Evolutionary conservation across 202 grass and related monocot species (phyloP).

Genomic region (Hordeum pubiflorum): DNA sequence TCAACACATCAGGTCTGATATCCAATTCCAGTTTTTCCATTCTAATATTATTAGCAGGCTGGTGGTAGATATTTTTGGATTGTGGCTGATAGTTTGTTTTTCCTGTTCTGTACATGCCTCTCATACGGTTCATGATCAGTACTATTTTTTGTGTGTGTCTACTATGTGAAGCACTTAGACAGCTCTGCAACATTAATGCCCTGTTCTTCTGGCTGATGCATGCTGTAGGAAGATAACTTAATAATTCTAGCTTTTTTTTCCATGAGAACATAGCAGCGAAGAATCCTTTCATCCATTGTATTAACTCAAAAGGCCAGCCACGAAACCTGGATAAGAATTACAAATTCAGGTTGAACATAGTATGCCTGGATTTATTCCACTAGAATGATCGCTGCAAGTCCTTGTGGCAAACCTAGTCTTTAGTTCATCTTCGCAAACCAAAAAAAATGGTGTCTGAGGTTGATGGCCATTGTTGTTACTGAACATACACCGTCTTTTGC

Average conservation of each 20-base stretch:
- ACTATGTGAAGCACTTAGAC: not conserved
- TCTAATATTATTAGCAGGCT: not conserved
- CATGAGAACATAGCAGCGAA: not conserved
- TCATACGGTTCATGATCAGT: not conserved
- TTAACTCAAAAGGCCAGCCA: not conserved
- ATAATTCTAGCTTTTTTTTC: not conserved
- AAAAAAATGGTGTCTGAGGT: not conserved
- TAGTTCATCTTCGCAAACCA: not conserved
- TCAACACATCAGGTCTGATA: slow-evolving; percentile 75
- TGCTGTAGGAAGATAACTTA: not conserved
- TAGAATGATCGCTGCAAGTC: not conserved
- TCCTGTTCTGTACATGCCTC: not conserved
- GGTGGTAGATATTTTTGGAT: not conserved
- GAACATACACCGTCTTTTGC: not conserved
- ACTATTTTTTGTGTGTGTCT: not conserved
- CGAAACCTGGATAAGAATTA: not conserved
- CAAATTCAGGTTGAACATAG: not conserved
- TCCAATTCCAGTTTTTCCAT: not conserved
- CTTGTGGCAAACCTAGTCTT: not conserved
- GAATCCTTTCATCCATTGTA: not conserved
- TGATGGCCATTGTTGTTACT: not conserved
- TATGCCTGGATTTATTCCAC: not conserved
- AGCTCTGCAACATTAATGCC: not conserved
- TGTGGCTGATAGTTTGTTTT: not conserved
- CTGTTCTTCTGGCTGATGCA: not conserved